Base-by-base conservation (phyloP, 306 rosid genomes). In the Castanopsis chinensis region DNA sequence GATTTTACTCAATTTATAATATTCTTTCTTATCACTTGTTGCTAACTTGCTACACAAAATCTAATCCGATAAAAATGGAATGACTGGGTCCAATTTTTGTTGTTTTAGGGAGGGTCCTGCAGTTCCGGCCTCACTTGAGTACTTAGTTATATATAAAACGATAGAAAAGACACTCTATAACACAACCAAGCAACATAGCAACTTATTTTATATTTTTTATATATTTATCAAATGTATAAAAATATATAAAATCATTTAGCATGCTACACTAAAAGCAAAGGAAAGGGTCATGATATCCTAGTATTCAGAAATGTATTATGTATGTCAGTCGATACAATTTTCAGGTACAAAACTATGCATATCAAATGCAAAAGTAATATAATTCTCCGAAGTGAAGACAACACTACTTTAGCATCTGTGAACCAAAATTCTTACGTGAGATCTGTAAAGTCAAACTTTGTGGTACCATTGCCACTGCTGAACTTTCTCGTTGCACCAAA, bases 391-490 rank as follows among this genome's bases (percentile, higher is more conserved):
- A 4, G 51, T 68, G 28, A 68, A 68, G 28, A 68, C 5, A 68
- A 68, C 52, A 19, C 52, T 32, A 30, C 20, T 35, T 19, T 11
- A 19, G 72, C 20, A 35, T 12, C 27, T 33, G 72, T 65, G 71
- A 65, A 33, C 64, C 79, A 77, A n/a, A 52, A 63, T 72, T 76
- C 97, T 86, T 87, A 93, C 93, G 98, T 91, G 74, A 93, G 83
- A 85, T 93, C 98, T 17, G 91, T 87, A 75, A 86, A 86, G 82
- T 93, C 93, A 25, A 86, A 80, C 78, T 76, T 80, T 32, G 83
- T 9, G 76, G 84, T 59, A 76, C 81, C 85, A 71, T 7, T 80
- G 65, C 27, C 55, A 84, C 76, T 83, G 87, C 91, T 93, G 82
- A 84, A 90, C 37, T 74, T 79, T 78, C 87, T 89, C 8, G 55